phyloP scores from a whole-genome alignment of 371 early-diverging fungal species.

The Mucor sp. region DNA sequence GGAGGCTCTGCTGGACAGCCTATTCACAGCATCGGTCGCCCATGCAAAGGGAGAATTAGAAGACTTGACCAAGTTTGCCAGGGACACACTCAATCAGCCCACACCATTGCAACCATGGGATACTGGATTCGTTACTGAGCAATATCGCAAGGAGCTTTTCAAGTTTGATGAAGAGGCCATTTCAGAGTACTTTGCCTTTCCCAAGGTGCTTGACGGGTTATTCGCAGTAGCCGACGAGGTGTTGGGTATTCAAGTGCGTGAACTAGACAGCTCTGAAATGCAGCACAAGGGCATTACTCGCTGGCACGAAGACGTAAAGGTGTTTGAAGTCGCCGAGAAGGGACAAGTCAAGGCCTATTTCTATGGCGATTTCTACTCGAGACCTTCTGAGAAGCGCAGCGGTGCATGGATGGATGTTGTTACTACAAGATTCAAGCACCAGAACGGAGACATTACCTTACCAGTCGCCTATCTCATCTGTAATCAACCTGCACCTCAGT shows the following conservation, averaged over 20 bases:
- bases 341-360: slow-evolving; percentile 62
- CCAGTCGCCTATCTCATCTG: slow-evolving; percentile 72
- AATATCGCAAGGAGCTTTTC: slow-evolving; percentile 60
- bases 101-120: slow-evolving; percentile 66
- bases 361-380: slow-evolving; percentile 69
- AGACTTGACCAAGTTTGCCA: slow-evolving; percentile 54
- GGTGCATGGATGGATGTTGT: slow-evolving; percentile 83
- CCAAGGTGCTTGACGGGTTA: slow-evolving; percentile 60
- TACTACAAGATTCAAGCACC: slow-evolving; percentile 57
- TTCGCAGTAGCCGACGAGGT: slow-evolving; percentile 62
- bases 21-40: slow-evolving; percentile 52
- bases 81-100: slow-evolving; percentile 32
- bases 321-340: slow-evolving; percentile 61
- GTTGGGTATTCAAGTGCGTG: slow-evolving; percentile 60
- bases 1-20: slow-evolving; percentile 44
- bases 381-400: slow-evolving; percentile 66
- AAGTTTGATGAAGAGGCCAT: slow-evolving; percentile 67
- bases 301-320: slow-evolving; percentile 70
- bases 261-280: slow-evolving; percentile 42
- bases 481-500: slow-evolving; percentile 63
- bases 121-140: slow-evolving; percentile 55
- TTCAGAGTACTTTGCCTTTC: slow-evolving; percentile 65
- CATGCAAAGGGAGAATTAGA: slow-evolving; percentile 54
- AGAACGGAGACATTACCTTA: slow-evolving; percentile 43
- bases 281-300: slow-evolving; percentile 40